Evolutionary conservation across 139 green algal species (phyloP).

Genomic region (Closterium sp.): DNA sequence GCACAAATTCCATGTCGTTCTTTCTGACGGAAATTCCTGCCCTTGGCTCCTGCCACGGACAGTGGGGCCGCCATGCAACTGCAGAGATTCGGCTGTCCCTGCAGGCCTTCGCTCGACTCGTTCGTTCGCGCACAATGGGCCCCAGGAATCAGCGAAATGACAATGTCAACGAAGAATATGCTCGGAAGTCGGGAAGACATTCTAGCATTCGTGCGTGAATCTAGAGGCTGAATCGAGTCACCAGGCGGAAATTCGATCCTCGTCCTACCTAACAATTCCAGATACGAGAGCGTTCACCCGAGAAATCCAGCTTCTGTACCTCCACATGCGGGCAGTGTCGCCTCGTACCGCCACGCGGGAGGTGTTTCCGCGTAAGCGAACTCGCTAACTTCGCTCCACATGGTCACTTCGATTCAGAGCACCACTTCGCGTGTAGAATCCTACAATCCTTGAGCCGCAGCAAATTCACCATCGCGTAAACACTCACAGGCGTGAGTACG

Average conservation of each 20-base stretch:
- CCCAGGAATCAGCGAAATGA: too few species aligned
- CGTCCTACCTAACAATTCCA: too few species aligned
- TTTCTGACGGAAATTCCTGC: too few species aligned
- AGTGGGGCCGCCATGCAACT: neutral
- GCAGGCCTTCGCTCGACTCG: neutral
- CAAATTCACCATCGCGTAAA: neutral
- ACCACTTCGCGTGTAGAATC: neutral
- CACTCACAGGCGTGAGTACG: too few species aligned
- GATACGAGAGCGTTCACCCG: too few species aligned
- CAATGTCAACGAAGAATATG: too few species aligned
- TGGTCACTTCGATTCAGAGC: neutral
- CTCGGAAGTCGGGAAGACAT: neutral
- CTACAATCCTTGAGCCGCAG: neutral
- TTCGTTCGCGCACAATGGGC: too few species aligned
- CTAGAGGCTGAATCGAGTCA: neutral
- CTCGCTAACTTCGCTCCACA: neutral
- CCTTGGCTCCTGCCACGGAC: neutral
- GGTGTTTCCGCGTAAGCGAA: too few species aligned
- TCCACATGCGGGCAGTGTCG: too few species aligned
- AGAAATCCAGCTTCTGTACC: too few species aligned
- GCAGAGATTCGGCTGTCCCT: neutral
- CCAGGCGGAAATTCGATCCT: too few species aligned
- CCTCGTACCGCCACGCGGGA: too few species aligned
- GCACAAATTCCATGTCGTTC: neutral
- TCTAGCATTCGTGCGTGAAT: neutral